These are phyloP conservation scores for Chrysoporthe puriensis DNA, from an alignment of 2,329 filamentous ascomycete species.

Conservation along the genomic window DNA sequence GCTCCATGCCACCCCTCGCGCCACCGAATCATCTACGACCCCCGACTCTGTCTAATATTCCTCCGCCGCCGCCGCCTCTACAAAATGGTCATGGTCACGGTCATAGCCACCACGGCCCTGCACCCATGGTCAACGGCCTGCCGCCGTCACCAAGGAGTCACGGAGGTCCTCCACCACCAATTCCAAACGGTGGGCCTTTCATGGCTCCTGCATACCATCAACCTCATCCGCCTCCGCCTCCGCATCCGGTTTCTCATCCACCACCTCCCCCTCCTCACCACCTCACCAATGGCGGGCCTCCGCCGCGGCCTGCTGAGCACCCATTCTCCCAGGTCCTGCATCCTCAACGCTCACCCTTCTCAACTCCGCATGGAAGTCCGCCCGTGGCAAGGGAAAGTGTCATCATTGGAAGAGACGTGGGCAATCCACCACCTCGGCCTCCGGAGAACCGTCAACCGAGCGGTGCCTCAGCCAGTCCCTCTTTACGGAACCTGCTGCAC, in stretches of 20 bases:
- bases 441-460: conserved; percentile 53
- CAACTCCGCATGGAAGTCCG: conserved; percentile 50
- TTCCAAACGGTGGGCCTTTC: conserved; percentile 47
- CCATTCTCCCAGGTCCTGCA: conserved; percentile 43
- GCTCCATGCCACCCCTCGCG: conserved; percentile 33
- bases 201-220: conserved; percentile 38
- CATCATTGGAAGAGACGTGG: conserved; percentile 37
- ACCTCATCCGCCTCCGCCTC: neutral
- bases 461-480: conserved; percentile 79
- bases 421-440: conserved; percentile 37
- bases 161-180: conserved; percentile 46
- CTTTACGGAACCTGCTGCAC: conserved; percentile 72
- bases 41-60: conserved; percentile 47
- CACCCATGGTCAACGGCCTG: conserved; percentile 48
- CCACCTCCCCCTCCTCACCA: conserved; percentile 39
- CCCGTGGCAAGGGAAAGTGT: conserved; percentile 47
- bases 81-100: conserved; percentile 45
- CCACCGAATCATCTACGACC: conserved; percentile 49
- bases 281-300: conserved; percentile 45
- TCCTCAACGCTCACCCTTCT: conserved; percentile 42
- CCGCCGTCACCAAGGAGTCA: conserved; percentile 53
- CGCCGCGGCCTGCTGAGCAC: conserved; percentile 47
- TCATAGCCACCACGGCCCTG: conserved; percentile 31
- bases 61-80: conserved; percentile 47
- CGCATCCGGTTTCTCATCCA: conserved; percentile 24